Base-by-base conservation (phyloP, 1,284 basidiomycete genomes). In the Cutaneotrichosporon spelunceum region DNA sequence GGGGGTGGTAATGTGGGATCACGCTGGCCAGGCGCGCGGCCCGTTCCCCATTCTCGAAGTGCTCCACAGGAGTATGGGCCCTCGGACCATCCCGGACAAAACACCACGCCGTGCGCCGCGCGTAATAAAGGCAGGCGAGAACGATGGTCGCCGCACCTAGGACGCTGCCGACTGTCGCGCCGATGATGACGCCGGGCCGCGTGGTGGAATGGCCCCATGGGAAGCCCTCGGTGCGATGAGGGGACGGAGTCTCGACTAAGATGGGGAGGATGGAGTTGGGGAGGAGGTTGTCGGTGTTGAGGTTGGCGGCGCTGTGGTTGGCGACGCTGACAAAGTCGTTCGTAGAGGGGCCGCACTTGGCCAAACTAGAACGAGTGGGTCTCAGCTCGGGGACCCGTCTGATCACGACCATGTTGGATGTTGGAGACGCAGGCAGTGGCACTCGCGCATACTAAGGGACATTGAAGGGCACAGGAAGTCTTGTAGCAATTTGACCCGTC, bases 121-220 rank as follows among this genome's bases (percentile, higher is more conserved):
- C 27, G 10, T 23, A 57, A 47, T 48, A 57, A 9, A 50, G 14
- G 16, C 42, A n/a, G 2, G 29, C 48, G 33, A 57, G 49, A 4
- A 14, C 36, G 26, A 57, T 42, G 56, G 50, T 39, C 23, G 39
- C 33, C 5, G 48, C 56, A 2, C 34, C 48, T 14, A 42, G 33
- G 13, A 50, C 48, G 11, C 47, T 50, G 24, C 56, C 56, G n/a
- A 57, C 21, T 3, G 29, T 29, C 24, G 48, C 56, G 34, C 48
- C 56, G 26, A 36, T 19, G 13, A 57, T 57, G 34, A 52, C 34
- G 1, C 56, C 56, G 26, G 56, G 56, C 2, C 56, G 56, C 49
- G 27, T 10, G 27, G 26, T 42, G 39, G 39, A 16, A 9, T 42
- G 39, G 39, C 39, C 39, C 39, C 39, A 42, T n/a, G 39, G 39